These are phyloP conservation scores for Suhomyces bribrorum DNA, from an alignment of 1,139 yeast genomes.

Conservation along the genomic window DNA sequence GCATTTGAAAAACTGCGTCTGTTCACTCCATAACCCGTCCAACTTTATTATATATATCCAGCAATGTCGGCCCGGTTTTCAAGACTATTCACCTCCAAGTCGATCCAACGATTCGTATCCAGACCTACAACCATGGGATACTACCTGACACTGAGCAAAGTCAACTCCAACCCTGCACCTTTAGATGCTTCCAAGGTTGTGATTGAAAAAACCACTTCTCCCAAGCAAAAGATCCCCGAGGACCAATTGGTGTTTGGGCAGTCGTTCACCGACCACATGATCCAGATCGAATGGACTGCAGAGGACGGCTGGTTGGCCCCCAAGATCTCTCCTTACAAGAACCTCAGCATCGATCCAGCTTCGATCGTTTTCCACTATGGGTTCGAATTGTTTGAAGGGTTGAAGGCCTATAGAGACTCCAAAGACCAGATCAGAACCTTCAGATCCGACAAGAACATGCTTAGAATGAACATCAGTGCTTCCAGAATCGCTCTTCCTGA, in stretches of 20 bases:
- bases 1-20: background rate
- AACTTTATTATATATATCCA: no score
- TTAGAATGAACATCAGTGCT: conserved; percentile 40
- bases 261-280: conserved; percentile 65
- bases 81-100: conserved; percentile 4
- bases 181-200: conserved; percentile 72
- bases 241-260: conserved; percentile 84
- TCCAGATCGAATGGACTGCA: conserved; percentile 39
- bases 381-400: conserved; percentile 31
- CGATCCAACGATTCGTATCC: conserved; percentile 7
- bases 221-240: conserved; percentile 68
- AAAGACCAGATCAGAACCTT: conserved; percentile 37
- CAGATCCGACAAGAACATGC: conserved; percentile 43
- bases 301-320: conserved; percentile 42
- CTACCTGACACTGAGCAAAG: conserved; percentile 11
- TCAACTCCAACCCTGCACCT: conserved; percentile 29
- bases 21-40: background rate
- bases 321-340: conserved; percentile 38
- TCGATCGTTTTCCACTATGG: conserved; percentile 31
- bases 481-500: conserved; percentile 40
- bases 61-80: background rate
- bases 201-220: conserved; percentile 57
- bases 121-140: conserved; percentile 1
- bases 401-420: conserved; percentile 33
- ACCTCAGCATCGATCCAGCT: conserved; percentile 31